Conservation (phyloP, 768 basidiomycete species). For the Baorangia bicolor region DNA sequence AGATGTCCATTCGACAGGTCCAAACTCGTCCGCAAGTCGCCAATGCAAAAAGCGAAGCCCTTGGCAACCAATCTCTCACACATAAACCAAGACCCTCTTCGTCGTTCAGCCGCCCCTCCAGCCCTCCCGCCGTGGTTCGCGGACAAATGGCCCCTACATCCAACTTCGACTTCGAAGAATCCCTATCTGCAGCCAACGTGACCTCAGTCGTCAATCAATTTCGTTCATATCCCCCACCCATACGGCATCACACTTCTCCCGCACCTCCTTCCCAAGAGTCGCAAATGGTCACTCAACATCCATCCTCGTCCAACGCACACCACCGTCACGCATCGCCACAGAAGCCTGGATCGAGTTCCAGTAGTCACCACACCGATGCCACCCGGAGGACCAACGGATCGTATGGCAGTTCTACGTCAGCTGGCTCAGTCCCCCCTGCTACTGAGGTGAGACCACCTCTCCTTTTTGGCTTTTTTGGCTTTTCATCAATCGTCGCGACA, state of each 20-base stretch:
- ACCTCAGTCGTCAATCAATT: conserved; percentile 33
- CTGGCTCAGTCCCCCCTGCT: conserved; percentile 20
- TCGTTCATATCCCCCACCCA: conserved; percentile 30
- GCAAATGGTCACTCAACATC: conserved; percentile 7
- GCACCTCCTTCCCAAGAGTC: conserved; percentile 13
- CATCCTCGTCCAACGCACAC: conserved; percentile 2
- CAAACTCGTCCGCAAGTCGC: conserved; percentile 1
- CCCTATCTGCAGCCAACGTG: conserved; percentile 29
- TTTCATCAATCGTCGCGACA: conserved; percentile 9
- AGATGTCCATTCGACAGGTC: not conserved
- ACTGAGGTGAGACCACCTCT: conserved; percentile 22
- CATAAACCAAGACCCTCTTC: conserved; percentile 1
- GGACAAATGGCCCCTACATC: conserved; percentile 12
- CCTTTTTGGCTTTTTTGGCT: conserved; percentile 5
- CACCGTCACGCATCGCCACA: conserved; percentile 15
- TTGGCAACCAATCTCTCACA: conserved; percentile 16
- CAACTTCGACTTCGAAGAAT: conserved; percentile 30
- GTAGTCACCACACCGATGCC: conserved; percentile 27
- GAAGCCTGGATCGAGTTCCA: conserved; percentile 29
- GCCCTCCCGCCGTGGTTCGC: conserved; percentile 25
- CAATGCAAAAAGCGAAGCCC: conserved; percentile 13
- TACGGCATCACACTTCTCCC: conserved; percentile 24
- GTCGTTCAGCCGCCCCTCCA: not conserved
- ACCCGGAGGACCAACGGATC: conserved; percentile 27
- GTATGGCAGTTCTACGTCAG: conserved; percentile 22